phyloP scores from a whole-genome alignment of 768 basidiomycete species.

The Pluteus cervinus region DNA sequence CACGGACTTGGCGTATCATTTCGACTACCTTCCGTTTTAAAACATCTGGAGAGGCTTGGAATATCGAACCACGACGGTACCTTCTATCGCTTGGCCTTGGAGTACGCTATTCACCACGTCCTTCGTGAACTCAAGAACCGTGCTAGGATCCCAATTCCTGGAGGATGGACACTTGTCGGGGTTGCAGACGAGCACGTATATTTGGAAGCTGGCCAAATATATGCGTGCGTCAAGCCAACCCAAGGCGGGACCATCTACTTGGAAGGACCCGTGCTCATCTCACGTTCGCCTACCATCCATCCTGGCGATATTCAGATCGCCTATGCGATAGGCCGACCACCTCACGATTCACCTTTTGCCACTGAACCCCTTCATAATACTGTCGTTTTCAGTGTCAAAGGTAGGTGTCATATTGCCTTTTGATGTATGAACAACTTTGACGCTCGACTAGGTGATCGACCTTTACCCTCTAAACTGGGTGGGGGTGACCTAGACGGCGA shows the following conservation, averaged over 20 bases:
- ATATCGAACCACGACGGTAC: conserved; percentile 29
- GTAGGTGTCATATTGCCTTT: conserved; percentile 21
- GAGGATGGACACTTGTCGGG: conserved; percentile 64
- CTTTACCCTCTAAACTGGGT: conserved; percentile 56
- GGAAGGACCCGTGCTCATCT: conserved; percentile 48
- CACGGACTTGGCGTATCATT: conserved; percentile 56
- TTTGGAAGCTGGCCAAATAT: conserved; percentile 51
- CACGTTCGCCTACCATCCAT: conserved; percentile 63
- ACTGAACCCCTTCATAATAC: conserved; percentile 51
- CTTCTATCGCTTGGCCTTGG: conserved; percentile 49
- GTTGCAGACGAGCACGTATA: conserved; percentile 59
- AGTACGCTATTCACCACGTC: conserved; percentile 54
- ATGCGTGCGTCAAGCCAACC: conserved; percentile 45
- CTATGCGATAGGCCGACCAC: conserved; percentile 54
- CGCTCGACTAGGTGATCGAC: conserved; percentile 39
- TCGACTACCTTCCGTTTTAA: conserved; percentile 46
- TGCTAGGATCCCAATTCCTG: conserved; percentile 62
- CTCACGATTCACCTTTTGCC: conserved; percentile 43
- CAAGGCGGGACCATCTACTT: conserved; percentile 38
- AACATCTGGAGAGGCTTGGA: conserved; percentile 42
- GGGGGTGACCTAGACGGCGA: conserved; percentile 73
- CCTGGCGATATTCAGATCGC: conserved; percentile 65
- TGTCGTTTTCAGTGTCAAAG: conserved; percentile 57
- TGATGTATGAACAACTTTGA: background rate
- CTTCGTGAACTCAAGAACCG: conserved; percentile 58